Conservation (phyloP, 2,329 filamentous ascomycete genomes). For the Verticillium tricorpus region DNA sequence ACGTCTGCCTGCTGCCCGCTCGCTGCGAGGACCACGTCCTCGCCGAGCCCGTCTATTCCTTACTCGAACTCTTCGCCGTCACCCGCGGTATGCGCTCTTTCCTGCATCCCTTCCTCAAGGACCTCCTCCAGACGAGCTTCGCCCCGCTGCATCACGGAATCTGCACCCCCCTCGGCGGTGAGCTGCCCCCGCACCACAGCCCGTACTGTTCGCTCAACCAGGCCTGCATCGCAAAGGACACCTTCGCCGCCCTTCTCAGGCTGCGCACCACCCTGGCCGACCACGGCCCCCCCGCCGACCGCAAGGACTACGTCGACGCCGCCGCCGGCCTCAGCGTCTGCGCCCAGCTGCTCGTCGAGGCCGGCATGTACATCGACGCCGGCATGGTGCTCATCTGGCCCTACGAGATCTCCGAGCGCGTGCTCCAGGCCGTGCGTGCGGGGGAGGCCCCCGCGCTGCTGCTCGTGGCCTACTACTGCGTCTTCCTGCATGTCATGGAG, state of each 20-base stretch:
- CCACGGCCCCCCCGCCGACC: neutral
- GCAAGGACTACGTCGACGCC: constrained; percentile 15
- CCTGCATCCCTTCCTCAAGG: neutral
- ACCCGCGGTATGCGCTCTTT: constrained; percentile 4
- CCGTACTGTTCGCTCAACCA: neutral
- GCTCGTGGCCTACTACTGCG: constrained; percentile 18
- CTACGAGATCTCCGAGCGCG: constrained; percentile 17
- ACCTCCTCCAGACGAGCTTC: neutral
- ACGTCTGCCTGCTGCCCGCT: constrained; percentile 10
- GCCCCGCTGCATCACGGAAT: neutral
- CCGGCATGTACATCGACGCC: constrained; percentile 16
- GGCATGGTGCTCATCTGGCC: constrained; percentile 19
- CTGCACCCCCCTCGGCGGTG: neutral
- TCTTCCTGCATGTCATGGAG: constrained; percentile 19
- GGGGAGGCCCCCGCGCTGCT: constrained; percentile 18
- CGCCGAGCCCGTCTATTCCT: neutral
- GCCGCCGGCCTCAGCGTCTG: constrained; percentile 13
- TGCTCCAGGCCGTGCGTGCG: constrained; percentile 19
- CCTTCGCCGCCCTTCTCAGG: constrained; percentile 2
- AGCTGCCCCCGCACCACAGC: neutral
- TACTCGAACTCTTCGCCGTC: constrained; percentile 7
- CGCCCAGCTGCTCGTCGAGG: constrained; percentile 14
- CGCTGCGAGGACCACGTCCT: neutral
- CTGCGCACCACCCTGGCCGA: neutral
- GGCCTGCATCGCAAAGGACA: constrained; percentile 20